Conservation (phyloP, 1,284 basidiomycete genomes). For the Fistulinella cinereoalba region DNA sequence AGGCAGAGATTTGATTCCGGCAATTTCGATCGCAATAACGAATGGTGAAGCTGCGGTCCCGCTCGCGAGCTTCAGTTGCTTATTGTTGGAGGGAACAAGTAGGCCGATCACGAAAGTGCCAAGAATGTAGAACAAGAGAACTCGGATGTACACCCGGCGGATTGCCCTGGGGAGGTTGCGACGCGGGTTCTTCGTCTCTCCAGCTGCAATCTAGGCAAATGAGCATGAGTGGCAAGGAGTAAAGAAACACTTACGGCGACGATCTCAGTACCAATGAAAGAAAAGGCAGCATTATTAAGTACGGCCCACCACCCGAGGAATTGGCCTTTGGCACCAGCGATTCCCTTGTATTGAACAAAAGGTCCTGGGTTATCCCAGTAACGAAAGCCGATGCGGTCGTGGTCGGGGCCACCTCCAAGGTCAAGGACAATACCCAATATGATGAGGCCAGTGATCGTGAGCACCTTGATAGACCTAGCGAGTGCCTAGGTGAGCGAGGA, state of each 20-base stretch:
- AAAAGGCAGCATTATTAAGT: constrained; percentile 65
- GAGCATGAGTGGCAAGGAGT: constrained; percentile 2
- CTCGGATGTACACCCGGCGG: constrained; percentile 66
- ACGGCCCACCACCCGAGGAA: constrained; percentile 57
- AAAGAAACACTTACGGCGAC: constrained; percentile 55
- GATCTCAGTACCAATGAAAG: constrained; percentile 74
- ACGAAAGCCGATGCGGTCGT: constrained; percentile 50
- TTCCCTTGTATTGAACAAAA: constrained; percentile 45
- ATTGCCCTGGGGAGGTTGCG: constrained; percentile 59
- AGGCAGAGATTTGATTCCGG: constrained; percentile 64
- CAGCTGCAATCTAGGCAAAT: constrained; percentile 55
- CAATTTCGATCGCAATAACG: constrained; percentile 62
- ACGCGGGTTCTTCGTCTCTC: constrained; percentile 54
- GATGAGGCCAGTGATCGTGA: constrained; percentile 52
- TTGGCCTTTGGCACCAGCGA: constrained; percentile 46
- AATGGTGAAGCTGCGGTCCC: constrained; percentile 65
- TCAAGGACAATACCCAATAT: constrained; percentile 48
- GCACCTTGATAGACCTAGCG: constrained; percentile 58
- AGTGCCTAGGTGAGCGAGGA: background rate
- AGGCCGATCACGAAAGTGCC: constrained; percentile 56
- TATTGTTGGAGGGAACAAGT: constrained; percentile 57
- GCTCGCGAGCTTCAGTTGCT: constrained; percentile 40
- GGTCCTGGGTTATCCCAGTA: constrained; percentile 57
- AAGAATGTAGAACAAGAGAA: constrained; percentile 62
- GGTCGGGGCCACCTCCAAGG: constrained; percentile 55